Percentiles rank a stretch among this genome's conserved stretches.
Evolutionary conservation across 257 asterid genomes (phyloP).

Genomic region (Petunia secreta): DNA sequence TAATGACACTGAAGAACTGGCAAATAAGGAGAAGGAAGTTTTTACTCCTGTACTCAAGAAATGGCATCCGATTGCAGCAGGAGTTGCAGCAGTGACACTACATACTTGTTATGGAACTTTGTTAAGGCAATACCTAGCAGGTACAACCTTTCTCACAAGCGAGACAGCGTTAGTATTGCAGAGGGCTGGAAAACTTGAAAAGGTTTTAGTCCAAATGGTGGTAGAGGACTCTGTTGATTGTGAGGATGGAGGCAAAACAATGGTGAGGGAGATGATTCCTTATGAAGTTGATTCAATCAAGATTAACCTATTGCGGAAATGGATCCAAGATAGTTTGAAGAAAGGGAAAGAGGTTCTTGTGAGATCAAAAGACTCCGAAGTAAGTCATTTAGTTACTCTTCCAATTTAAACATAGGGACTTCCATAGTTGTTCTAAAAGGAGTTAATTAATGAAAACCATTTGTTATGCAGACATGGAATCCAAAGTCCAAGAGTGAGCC

Average conservation of each 20-base stretch:
- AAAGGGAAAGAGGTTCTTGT: constrained; percentile 62
- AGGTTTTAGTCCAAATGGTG: constrained; percentile 71
- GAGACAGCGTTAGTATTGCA: constrained; percentile 57
- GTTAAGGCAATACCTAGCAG: constrained; percentile 59
- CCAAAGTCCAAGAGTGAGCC: constrained; percentile 95
- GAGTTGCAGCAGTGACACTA: constrained; percentile 34
- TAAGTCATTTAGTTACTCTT: constrained; percentile 34
- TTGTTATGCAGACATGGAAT: constrained; percentile 75
- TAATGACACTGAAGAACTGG: constrained; percentile 23
- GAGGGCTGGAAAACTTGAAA: constrained; percentile 88
- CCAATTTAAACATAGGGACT: background rate
- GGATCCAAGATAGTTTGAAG: constrained; percentile 87
- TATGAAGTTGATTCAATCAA: constrained; percentile 76
- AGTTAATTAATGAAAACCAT: background rate
- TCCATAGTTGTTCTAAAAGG: background rate
- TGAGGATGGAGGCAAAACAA: constrained; percentile 84
- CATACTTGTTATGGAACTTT: constrained; percentile 31
- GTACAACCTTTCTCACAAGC: constrained; percentile 47
- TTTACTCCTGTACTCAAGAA: constrained; percentile 27
- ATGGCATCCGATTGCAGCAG: constrained; percentile 32
- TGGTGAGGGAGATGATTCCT: constrained; percentile 84
- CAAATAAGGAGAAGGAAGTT: constrained; percentile 23
- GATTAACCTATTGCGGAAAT: constrained; percentile 54
- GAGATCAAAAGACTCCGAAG: constrained; percentile 84
- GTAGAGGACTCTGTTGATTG: constrained; percentile 78